Conservation (phyloP, 164 flowering plant genomes). For the Euptelea pleiosperma region DNA sequence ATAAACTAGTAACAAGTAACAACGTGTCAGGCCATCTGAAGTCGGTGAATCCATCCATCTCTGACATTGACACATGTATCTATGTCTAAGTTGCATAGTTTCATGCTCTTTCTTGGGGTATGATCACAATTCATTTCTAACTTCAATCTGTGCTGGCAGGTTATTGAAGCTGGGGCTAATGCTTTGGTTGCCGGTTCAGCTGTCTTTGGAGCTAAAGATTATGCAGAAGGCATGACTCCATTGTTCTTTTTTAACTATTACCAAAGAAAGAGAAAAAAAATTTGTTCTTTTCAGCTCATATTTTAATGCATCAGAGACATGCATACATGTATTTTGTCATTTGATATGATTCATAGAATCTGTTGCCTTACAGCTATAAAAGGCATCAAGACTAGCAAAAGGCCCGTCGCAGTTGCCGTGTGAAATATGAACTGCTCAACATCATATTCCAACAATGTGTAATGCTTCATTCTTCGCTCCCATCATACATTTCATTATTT, state of each 20-base stretch:
- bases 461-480: constrained; percentile 4
- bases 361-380: constrained; percentile 60
- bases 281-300: not conserved
- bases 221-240: constrained; percentile 68
- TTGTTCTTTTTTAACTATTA: not conserved
- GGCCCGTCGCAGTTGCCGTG: constrained; percentile 72
- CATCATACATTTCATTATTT: constrained; percentile 8
- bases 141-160: constrained; percentile 46
- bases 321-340: not conserved
- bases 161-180: constrained; percentile 98
- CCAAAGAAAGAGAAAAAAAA: no score
- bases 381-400: constrained; percentile 90
- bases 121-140: not conserved
- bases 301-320: not conserved
- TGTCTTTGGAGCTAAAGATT: constrained; percentile 95
- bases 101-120: not conserved
- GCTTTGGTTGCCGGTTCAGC: constrained; percentile 99
- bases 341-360: not conserved
- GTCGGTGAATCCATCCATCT: no score
- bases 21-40: no score
- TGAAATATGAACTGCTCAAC: constrained; percentile 27
- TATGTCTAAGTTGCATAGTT: no score
- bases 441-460: not conserved
- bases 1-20: no score
- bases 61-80: no score